A percentile compares a stretch with the other conserved stretches of the same genome.
Evolutionary conservation across 345 rosid species (phyloP).

Genomic region (Lepidium didymum): DNA sequence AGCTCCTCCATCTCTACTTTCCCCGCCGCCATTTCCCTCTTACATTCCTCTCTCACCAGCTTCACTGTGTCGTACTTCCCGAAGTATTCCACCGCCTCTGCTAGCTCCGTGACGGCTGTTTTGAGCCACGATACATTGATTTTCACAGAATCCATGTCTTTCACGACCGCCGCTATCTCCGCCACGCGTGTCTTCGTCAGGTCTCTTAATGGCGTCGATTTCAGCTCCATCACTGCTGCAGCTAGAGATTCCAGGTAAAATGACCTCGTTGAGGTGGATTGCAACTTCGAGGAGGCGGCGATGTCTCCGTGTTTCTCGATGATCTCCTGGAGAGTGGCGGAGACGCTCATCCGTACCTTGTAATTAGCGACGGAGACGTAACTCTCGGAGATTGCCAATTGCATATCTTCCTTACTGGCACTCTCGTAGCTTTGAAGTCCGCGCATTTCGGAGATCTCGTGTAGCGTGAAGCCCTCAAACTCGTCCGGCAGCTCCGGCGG

Average conservation of each 20-base stretch:
- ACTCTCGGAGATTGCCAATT: slow-evolving; percentile 49
- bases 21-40: neutral
- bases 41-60: slow-evolving; percentile 18
- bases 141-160: slow-evolving; percentile 64
- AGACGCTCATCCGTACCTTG: slow-evolving; percentile 49
- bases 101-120: slow-evolving; percentile 28
- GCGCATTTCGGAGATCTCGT: slow-evolving; percentile 24
- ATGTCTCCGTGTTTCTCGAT: slow-evolving; percentile 69
- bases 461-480: slow-evolving; percentile 19
- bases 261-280: slow-evolving; percentile 60
- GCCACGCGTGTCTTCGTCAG: slow-evolving; percentile 55
- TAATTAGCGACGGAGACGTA: slow-evolving; percentile 66
- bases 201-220: slow-evolving; percentile 41
- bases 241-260: slow-evolving; percentile 70
- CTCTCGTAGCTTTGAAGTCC: slow-evolving; percentile 5
- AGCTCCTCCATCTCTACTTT: slow-evolving; percentile 23
- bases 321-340: slow-evolving; percentile 47
- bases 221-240: slow-evolving; percentile 66
- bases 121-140: slow-evolving; percentile 63
- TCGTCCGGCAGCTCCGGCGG: slow-evolving; percentile 27
- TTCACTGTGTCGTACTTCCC: slow-evolving; percentile 9
- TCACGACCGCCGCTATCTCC: slow-evolving; percentile 68
- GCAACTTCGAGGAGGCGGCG: slow-evolving; percentile 61
- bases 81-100: slow-evolving; percentile 31
- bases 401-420: slow-evolving; percentile 35